phyloP scores from a whole-genome alignment of 192 early-diverging fungal genomes.

The Coemansia guatemalensis region DNA sequence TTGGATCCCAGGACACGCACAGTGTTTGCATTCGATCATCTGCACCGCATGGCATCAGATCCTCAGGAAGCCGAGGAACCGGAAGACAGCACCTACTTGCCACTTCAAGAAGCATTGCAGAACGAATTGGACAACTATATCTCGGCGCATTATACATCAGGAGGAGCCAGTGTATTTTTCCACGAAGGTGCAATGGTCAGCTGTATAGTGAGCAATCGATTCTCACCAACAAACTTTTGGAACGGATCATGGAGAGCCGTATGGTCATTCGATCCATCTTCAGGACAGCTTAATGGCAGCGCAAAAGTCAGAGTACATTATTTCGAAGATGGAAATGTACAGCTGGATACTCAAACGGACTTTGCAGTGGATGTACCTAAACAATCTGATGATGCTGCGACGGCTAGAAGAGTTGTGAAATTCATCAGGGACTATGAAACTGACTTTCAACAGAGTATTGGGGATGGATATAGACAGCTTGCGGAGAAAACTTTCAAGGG shows the following conservation, averaged over 20 bases:
- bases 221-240: constrained; percentile 94
- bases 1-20: constrained; percentile 72
- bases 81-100: constrained; percentile 13
- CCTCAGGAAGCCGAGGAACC: constrained; percentile 1
- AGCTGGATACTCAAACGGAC: constrained; percentile 80
- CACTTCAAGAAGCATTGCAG: constrained; percentile 62
- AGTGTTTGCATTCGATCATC: constrained; percentile 78
- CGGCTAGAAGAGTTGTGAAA: constrained; percentile 62
- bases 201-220: constrained; percentile 85
- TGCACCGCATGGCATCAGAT: constrained; percentile 60
- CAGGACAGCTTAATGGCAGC: constrained; percentile 65
- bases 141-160: constrained; percentile 77
- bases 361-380: constrained; percentile 36
- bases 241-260: constrained; percentile 91
- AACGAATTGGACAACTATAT: constrained; percentile 63
- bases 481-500: constrained; percentile 89
- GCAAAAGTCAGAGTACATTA: constrained; percentile 90
- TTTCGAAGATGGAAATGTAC: constrained; percentile 99
- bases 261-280: constrained; percentile 69
- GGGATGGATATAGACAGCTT: constrained; percentile 76
- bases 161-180: constrained; percentile 61
- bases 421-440: constrained; percentile 71
- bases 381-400: constrained; percentile 2
- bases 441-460: constrained; percentile 82
- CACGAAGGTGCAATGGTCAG: constrained; percentile 40